Evolutionary conservation across 2,329 filamentous ascomycete species (phyloP).

Genomic region (Aspergillus thermomutatus): DNA sequence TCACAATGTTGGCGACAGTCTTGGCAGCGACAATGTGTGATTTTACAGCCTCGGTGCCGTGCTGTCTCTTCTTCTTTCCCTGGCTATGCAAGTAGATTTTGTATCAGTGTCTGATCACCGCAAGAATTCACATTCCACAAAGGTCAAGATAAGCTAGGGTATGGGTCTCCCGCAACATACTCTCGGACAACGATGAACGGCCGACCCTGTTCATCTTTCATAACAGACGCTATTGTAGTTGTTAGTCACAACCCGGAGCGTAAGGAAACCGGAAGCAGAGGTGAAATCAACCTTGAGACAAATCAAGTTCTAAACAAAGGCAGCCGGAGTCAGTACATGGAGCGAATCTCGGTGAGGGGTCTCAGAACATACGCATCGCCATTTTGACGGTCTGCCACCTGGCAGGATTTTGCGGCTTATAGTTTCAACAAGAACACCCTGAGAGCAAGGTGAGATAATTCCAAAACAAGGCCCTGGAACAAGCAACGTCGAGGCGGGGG

Average conservation of each 20-base stretch:
- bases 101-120: not conserved
- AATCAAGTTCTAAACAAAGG: slow-evolving; percentile 41
- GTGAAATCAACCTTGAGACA: slow-evolving; percentile 42
- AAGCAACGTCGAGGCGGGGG: not conserved
- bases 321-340: slow-evolving; percentile 23
- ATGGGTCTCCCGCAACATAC: slow-evolving; percentile 53
- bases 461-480: not conserved
- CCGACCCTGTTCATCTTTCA: slow-evolving; percentile 96
- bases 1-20: slow-evolving; percentile 95
- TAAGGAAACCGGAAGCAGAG: slow-evolving; percentile 12
- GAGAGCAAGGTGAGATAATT: not conserved
- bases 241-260: slow-evolving; percentile 23
- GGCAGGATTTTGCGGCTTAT: slow-evolving; percentile 19
- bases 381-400: slow-evolving; percentile 40
- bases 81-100: slow-evolving; percentile 57
- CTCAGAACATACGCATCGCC: slow-evolving; percentile 46
- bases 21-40: slow-evolving; percentile 95
- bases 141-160: slow-evolving; percentile 1
- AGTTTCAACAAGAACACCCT: not conserved
- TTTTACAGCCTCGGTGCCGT: slow-evolving; percentile 96
- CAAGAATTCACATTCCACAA: not conserved
- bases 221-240: slow-evolving; percentile 58
- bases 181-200: slow-evolving; percentile 98
- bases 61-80: slow-evolving; percentile 94
- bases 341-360: slow-evolving; percentile 32